Percentiles rank a stretch among this genome's conserved stretches.
Conservation (phyloP, 2,329 filamentous ascomycete species). For the Clonostachys byssicola region DNA sequence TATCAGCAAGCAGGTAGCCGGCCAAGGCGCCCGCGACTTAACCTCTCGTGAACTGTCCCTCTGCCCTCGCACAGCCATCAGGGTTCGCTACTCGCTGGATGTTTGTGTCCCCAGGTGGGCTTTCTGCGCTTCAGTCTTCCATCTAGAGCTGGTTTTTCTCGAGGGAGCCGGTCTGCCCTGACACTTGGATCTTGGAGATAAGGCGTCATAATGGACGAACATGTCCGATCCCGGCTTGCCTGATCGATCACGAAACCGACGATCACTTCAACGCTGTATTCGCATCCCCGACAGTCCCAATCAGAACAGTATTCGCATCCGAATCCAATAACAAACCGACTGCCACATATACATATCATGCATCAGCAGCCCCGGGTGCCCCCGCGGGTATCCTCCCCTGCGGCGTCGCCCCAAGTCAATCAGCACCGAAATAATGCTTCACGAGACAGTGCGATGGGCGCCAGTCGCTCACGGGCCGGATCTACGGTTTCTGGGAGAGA, state of each 20-base stretch:
- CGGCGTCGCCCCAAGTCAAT: conserved; percentile 68
- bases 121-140: too few species aligned
- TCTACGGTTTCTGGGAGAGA: conserved; percentile 38
- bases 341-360: conserved; percentile 45
- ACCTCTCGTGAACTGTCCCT: too few species aligned
- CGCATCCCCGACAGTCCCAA: not conserved
- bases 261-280: not conserved
- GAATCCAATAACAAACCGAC: not conserved
- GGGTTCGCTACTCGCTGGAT: too few species aligned
- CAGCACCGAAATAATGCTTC: conserved; percentile 69
- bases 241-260: conserved; percentile 8
- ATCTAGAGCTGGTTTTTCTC: too few species aligned
- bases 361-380: conserved; percentile 83
- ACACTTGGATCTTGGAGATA: not conserved
- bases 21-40: too few species aligned
- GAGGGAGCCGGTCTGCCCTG: too few species aligned
- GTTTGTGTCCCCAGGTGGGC: too few species aligned
- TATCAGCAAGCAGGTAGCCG: too few species aligned
- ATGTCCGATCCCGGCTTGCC: conserved; percentile 20
- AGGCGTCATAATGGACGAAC: conserved; percentile 22
- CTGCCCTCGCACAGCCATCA: too few species aligned
- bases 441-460: conserved; percentile 49
- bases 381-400: conserved; percentile 69
- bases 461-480: conserved; percentile 30
- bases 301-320: not conserved